Evolutionary conservation across 208 protist genomes (phyloP).

Genomic region (Acanthamoeba castellanii): DNA sequence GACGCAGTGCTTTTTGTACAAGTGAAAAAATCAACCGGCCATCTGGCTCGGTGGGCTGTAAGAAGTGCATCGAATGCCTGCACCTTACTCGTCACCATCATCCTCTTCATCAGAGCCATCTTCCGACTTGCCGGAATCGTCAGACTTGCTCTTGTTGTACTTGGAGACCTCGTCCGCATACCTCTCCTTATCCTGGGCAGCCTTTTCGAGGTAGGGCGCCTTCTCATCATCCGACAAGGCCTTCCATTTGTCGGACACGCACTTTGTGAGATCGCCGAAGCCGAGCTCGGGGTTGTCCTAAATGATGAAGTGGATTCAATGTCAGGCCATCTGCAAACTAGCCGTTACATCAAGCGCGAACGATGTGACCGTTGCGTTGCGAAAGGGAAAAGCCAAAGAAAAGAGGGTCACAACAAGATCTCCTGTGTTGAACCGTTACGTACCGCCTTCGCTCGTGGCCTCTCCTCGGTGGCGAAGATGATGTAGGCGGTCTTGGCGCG

Average conservation of each 20-base stretch:
- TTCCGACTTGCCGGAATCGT: not conserved
- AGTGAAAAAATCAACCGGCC: slow-evolving; percentile 6
- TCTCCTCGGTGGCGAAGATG: slow-evolving; percentile 41
- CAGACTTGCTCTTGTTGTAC: not conserved
- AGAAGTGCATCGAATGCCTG: not conserved
- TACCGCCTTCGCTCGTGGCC: not conserved
- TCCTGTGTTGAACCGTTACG: not conserved
- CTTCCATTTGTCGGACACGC: not conserved
- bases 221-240: not conserved
- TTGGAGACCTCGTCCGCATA: not conserved
- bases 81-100: not conserved
- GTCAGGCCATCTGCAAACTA: not conserved
- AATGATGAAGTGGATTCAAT: too few relatives aligned
- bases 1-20: not conserved
- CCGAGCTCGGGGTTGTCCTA: not conserved
- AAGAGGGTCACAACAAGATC: too few relatives aligned
- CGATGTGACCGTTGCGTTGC: not conserved
- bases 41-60: not conserved
- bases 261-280: not conserved
- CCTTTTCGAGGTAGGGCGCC: not conserved
- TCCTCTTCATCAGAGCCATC: not conserved
- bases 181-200: not conserved
- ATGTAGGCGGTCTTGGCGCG: not conserved
- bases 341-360: not conserved
- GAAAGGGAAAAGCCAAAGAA: not conserved